Base-by-base conservation (phyloP, 2,329 filamentous ascomycete species). In the Colletotrichum sp. region DNA sequence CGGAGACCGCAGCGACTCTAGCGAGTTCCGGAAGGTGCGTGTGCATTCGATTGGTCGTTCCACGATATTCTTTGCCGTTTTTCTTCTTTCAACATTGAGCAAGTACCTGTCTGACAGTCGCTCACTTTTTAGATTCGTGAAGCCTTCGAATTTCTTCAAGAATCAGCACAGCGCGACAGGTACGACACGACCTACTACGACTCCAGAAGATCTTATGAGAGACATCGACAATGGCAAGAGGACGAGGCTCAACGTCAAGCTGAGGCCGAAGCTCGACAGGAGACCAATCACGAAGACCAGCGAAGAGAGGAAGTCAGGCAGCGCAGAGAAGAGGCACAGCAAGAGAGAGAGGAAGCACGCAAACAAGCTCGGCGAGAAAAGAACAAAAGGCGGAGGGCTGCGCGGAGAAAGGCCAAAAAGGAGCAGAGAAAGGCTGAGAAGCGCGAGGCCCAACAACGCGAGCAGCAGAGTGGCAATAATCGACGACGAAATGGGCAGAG, bases 121-220 rank as follows among this genome's bases (percentile, higher is more conserved):
- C 5, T 21, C 10, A 6, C 1, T 5, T 15, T 9, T 0, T 2
- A 57, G 52, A 2, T 57, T 6, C 55, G 16, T 8, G 24, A 10
- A 28, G 55, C 24, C 6, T 59, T 6, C 2, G 55, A 59, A 0
- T 28, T 59, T 4, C 55, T 59, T 18, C 0, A 18, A 4, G 55
- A 28, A 0, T 0, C 21, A 26, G 55, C 55, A 28, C 2, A 59
- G 4, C 55, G 55, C 21, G 0, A 0, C 12, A 5, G 12, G 4
- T 59, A 59, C 55, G 24, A 59, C 5, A 0, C 0, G 7, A 28
- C 4, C 4, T 59, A 59, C 24, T 0, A 1, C 3, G 6, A n/a
- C 44, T 49, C n/a, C 0, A 49, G 2, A 0, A 59, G 55, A 28
- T 24, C 55, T 3, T 18, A 24, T 1, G 24, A 59, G 1, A 26